A percentile compares a stretch with the other conserved stretches of the same genome.
Conservation (phyloP, 2,329 filamentous ascomycete genomes). For the Orbilia javanica region DNA sequence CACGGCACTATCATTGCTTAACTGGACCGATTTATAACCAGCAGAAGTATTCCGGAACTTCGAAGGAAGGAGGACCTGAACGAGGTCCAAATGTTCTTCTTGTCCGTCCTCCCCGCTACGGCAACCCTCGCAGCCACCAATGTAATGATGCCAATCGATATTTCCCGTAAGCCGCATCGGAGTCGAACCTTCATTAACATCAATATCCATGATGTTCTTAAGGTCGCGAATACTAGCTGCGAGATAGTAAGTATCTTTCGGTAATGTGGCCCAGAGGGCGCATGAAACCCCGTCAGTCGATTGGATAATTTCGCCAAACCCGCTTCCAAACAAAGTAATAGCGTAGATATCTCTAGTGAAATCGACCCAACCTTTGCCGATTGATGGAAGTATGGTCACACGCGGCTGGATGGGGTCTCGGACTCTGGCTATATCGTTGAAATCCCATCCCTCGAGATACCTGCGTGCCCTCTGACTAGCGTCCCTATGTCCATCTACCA, state of each 20-base stretch:
- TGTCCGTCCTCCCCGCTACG: too few relatives aligned
- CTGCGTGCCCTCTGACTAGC: too few relatives aligned
- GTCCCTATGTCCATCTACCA: too few relatives aligned
- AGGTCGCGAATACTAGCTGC: constrained; percentile 62
- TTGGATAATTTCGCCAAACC: constrained; percentile 62
- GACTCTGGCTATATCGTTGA: constrained; percentile 60
- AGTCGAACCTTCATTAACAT: constrained; percentile 58
- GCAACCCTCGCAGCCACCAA: too few relatives aligned
- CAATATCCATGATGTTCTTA: constrained; percentile 61
- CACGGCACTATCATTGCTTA: constrained; percentile 18
- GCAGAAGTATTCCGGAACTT: background rate
- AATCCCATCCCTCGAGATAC: constrained; percentile 63
- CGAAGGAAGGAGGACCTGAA: constrained; percentile 29
- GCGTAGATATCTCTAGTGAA: constrained; percentile 60
- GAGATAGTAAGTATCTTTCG: constrained; percentile 62
- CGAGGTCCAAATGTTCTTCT: constrained; percentile 27
- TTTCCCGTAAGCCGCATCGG: constrained; percentile 56
- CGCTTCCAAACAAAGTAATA: constrained; percentile 60
- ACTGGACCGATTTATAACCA: background rate
- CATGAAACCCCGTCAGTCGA: constrained; percentile 61
- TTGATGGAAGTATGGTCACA: constrained; percentile 53
- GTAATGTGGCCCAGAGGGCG: constrained; percentile 61
- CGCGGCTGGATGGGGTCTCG: constrained; percentile 57
- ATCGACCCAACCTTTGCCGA: constrained; percentile 61
- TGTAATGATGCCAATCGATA: constrained; percentile 61